phyloP scores from a whole-genome alignment of 108 stramenopile genomes.

The Epithemia pelagica region DNA sequence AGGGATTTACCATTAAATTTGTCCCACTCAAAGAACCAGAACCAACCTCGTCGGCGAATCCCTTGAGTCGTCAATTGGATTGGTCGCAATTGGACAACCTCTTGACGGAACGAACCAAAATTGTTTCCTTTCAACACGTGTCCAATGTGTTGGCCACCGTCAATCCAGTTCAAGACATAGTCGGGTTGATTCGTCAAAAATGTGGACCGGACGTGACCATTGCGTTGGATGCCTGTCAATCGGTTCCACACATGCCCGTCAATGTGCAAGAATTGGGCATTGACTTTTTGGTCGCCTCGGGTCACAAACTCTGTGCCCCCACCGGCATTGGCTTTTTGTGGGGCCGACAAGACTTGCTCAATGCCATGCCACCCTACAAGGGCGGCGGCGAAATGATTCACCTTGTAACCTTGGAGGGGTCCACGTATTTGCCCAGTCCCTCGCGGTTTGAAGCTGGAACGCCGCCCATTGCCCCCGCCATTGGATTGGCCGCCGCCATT shows the following conservation, averaged over 20 bases:
- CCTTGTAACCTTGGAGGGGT: slow-evolving; percentile 74
- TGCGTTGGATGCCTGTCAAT: slow-evolving; percentile 93
- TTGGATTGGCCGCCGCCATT: slow-evolving; percentile 88
- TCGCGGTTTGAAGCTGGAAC: slow-evolving; percentile 95
- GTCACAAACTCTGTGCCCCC: slow-evolving; percentile 98
- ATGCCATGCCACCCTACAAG: slow-evolving; percentile 85
- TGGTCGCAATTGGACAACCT: slow-evolving; percentile 45
- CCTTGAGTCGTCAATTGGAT: slow-evolving; percentile 55
- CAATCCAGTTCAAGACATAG: slow-evolving; percentile 83
- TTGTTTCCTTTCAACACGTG: slow-evolving; percentile 87
- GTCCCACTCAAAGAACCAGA: no score
- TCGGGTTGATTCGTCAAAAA: slow-evolving; percentile 52
- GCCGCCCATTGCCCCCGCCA: slow-evolving; percentile 91
- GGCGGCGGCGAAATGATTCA: slow-evolving; percentile 98
- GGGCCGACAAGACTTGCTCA: slow-evolving; percentile 68
- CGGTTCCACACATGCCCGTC: slow-evolving; percentile 86
- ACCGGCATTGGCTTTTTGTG: slow-evolving; percentile 96
- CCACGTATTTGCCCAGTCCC: slow-evolving; percentile 84
- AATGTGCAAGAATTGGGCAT: slow-evolving; percentile 85
- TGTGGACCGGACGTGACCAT: slow-evolving; percentile 60
- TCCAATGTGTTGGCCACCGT: slow-evolving; percentile 86
- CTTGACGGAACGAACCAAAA: slow-evolving; percentile 64
- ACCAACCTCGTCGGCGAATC: no score
- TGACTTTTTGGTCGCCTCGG: slow-evolving; percentile 93
- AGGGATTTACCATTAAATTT: slow-evolving; percentile 61